These are phyloP conservation scores for Tausonia pullulans DNA, from an alignment of 1,284 basidiomycete species.

Conservation along the genomic window DNA sequence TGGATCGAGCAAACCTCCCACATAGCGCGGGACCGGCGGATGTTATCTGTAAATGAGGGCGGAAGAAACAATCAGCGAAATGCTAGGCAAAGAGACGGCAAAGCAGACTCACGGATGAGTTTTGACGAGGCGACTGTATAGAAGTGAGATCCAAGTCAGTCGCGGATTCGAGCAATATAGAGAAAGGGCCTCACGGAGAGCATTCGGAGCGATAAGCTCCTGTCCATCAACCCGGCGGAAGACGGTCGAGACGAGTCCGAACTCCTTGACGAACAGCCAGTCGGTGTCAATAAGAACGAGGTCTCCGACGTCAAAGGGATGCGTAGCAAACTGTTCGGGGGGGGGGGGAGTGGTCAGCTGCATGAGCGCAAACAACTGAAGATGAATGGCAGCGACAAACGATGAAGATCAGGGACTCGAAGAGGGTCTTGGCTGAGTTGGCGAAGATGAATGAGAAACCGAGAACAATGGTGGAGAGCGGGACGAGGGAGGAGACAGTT, in stretches of 20 bases:
- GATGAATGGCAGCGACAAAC: conserved; percentile 38
- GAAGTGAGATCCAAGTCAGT: no score
- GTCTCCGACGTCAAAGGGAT: conserved; percentile 57
- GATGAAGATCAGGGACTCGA: conserved; percentile 74
- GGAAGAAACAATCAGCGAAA: background rate
- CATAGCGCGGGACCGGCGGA: conserved; percentile 35
- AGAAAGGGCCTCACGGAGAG: conserved; percentile 35
- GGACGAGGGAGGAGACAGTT: conserved; percentile 65
- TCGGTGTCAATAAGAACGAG: conserved; percentile 59
- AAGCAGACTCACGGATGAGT: conserved; percentile 49
- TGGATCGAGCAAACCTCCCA: conserved; percentile 62
- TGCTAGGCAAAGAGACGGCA: background rate
- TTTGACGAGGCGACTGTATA: conserved; percentile 48
- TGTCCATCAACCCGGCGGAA: conserved; percentile 67
- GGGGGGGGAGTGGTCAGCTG: background rate
- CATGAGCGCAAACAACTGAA: background rate
- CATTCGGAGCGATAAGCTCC: conserved; percentile 67
- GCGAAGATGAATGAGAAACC: conserved; percentile 74
- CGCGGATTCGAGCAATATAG: no score
- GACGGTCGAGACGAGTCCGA: conserved; percentile 68
- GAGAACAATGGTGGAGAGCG: conserved; percentile 60
- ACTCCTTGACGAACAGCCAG: conserved; percentile 54
- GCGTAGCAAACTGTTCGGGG: conserved; percentile 3
- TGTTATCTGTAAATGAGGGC: conserved; percentile 9
- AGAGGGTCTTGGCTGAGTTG: conserved; percentile 66